phyloP scores from a whole-genome alignment of 2,329 filamentous ascomycete genomes.

The Diaporthe helianthi region DNA sequence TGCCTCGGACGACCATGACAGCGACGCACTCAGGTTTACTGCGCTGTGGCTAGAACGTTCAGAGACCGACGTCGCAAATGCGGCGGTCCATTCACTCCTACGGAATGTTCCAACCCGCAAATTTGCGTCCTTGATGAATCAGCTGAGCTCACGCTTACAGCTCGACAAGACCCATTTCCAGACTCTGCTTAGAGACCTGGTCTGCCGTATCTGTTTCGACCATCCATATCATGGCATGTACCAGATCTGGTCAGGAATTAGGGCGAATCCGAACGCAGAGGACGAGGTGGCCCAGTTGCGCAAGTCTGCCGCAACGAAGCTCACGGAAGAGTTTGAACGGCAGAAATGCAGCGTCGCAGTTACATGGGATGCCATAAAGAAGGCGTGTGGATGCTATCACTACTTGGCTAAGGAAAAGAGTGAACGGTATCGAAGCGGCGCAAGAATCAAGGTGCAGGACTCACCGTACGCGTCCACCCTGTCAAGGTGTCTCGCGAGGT shows the following conservation, averaged over 20 bases:
- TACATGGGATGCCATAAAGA: constrained; percentile 76
- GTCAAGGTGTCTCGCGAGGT: constrained; percentile 66
- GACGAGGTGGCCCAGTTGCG: constrained; percentile 79
- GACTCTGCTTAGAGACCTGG: constrained; percentile 72
- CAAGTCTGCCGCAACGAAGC: constrained; percentile 72
- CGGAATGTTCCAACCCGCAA: constrained; percentile 84
- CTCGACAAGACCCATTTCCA: constrained; percentile 77
- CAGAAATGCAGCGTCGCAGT: constrained; percentile 56
- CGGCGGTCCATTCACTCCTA: constrained; percentile 75
- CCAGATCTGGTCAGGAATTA: constrained; percentile 86
- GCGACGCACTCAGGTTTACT: constrained; percentile 89
- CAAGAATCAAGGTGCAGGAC: constrained; percentile 66
- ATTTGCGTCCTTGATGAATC: constrained; percentile 92
- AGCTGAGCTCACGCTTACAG: constrained; percentile 90
- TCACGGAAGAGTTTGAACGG: constrained; percentile 66
- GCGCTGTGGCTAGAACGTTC: constrained; percentile 93
- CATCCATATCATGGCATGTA: constrained; percentile 98
- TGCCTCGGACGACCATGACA: constrained; percentile 87
- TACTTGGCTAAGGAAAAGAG: constrained; percentile 65
- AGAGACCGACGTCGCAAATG: constrained; percentile 77
- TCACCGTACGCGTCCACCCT: constrained; percentile 69
- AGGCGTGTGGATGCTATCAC: constrained; percentile 73
- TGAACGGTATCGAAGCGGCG: constrained; percentile 47
- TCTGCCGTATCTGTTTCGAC: constrained; percentile 85
- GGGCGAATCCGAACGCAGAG: constrained; percentile 70